Percentiles rank a stretch among this genome's conserved stretches.
phyloP scores from a whole-genome alignment of 345 rosid species.

The Rhizophora mangle region DNA sequence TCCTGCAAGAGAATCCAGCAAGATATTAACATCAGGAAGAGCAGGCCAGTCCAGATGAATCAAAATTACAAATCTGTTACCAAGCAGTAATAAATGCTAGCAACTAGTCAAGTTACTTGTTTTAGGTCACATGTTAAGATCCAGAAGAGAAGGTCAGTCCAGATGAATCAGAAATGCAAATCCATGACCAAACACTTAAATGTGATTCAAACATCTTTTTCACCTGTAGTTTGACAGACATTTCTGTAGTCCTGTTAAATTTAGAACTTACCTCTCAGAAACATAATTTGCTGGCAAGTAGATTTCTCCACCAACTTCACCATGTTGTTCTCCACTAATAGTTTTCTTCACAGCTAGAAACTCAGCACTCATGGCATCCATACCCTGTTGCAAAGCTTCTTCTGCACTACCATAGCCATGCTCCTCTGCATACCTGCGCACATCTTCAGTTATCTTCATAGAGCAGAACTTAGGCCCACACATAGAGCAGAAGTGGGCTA shows the following conservation, averaged over 20 bases:
- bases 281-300: conserved; percentile 68
- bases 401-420: conserved; percentile 91
- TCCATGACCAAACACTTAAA: neutral
- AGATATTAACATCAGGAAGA: neutral
- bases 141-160: neutral
- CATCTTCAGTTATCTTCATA: conserved; percentile 99
- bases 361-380: conserved; percentile 95
- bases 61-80: neutral
- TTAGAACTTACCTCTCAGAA: conserved; percentile 44
- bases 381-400: conserved; percentile 82
- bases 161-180: neutral
- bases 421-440: conserved; percentile 92
- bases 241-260: too few species aligned
- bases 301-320: conserved; percentile 96
- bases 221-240: neutral
- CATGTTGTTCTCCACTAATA: conserved; percentile 92
- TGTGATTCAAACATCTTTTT: neutral
- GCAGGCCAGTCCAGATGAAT: neutral
- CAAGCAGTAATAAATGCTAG: neutral
- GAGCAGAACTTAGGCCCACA: conserved; percentile 99
- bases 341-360: conserved; percentile 89
- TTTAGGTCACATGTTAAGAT: neutral
- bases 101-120: neutral
- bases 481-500: conserved; percentile 98
- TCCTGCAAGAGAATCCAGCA: conserved; percentile 25